Evolutionary conservation across 2,329 filamentous ascomycete genomes (phyloP).

Genomic region (Niveomyces coronatus): DNA sequence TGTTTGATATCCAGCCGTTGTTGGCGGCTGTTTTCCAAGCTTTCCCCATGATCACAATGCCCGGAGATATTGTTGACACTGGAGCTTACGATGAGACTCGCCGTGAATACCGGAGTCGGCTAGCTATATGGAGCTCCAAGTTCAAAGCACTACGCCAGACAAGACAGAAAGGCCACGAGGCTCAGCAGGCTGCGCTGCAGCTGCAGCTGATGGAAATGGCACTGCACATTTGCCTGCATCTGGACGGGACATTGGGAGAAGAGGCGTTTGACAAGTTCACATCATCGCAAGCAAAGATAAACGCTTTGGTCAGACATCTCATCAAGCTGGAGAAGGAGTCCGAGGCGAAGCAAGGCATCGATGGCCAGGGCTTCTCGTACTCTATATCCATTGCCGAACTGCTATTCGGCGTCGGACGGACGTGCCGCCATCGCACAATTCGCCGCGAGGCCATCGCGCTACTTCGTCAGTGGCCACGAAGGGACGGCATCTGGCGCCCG

Average conservation of each 20-base stretch:
- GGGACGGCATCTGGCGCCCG: conserved; percentile 4
- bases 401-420: conserved; percentile 3
- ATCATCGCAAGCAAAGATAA: neutral
- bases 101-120: neutral
- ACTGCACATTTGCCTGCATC: conserved; percentile 1
- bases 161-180: neutral
- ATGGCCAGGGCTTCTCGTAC: conserved; percentile 5
- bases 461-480: conserved; percentile 5
- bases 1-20: conserved; percentile 3
- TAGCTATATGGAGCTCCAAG: conserved; percentile 2
- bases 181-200: neutral
- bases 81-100: neutral
- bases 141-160: neutral
- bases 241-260: conserved; percentile 1
- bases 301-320: neutral
- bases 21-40: conserved; percentile 4
- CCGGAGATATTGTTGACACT: neutral
- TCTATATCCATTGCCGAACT: conserved; percentile 4
- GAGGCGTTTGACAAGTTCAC: conserved; percentile 2
- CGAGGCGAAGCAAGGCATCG: conserved; percentile 3
- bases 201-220: conserved; percentile 7
- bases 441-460: conserved; percentile 3
- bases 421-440: conserved; percentile 1
- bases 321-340: conserved; percentile 3
- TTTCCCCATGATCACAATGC: conserved; percentile 5